A percentile compares a stretch with the other conserved stretches of the same genome.
Conservation (phyloP, 1,284 basidiomycete genomes). For the Trichosporon faecale region DNA sequence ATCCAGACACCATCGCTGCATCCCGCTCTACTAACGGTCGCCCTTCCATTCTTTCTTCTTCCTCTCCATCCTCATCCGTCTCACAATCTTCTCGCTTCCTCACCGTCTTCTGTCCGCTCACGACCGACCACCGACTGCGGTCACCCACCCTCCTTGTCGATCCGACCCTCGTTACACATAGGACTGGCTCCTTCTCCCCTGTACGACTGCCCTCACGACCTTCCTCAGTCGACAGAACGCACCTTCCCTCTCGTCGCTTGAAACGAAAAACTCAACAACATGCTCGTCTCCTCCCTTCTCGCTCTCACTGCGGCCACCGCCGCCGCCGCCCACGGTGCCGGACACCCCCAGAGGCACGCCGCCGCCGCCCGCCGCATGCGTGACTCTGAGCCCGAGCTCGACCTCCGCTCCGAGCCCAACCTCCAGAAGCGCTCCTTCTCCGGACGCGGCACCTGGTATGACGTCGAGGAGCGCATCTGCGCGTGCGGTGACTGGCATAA, state of each 20-base stretch:
- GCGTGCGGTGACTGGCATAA: constrained; percentile 7
- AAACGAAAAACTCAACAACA: neutral
- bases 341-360: constrained; percentile 21
- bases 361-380: constrained; percentile 20
- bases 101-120: neutral
- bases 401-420: neutral
- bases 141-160: neutral
- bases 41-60: neutral
- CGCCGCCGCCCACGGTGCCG: constrained; percentile 20
- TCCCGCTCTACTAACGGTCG: neutral
- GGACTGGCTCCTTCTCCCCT: neutral
- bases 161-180: neutral
- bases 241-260: neutral
- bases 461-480: constrained; percentile 6
- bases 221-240: neutral
- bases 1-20: too few species aligned
- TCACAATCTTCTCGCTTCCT: neutral
- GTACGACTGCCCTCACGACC: neutral
- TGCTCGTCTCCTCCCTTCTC: neutral
- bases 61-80: neutral
- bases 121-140: neutral
- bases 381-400: neutral
- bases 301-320: constrained; percentile 10
- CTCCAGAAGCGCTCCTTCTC: neutral
- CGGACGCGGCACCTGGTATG: constrained; percentile 3